phyloP scores from a whole-genome alignment of 2,329 filamentous ascomycete genomes.

The Neurospora crassa region DNA sequence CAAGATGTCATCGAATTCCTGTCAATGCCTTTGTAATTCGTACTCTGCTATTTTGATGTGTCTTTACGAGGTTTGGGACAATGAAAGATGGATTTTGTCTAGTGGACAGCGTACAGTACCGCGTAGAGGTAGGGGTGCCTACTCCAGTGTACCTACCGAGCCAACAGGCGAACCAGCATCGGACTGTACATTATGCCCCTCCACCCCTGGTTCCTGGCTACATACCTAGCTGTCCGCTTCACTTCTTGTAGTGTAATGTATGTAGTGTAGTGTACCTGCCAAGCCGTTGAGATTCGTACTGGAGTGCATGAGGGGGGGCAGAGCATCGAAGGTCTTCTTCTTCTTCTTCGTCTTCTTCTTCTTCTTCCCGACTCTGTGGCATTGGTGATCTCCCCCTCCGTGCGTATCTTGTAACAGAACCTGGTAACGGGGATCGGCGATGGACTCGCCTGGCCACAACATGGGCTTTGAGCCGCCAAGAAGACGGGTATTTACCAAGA shows the following conservation, averaged over 20 bases:
- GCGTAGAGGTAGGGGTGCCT: too few relatives aligned
- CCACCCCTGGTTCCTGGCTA: not conserved
- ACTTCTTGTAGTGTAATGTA: not conserved
- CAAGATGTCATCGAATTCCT: too few relatives aligned
- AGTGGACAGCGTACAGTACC: too few relatives aligned
- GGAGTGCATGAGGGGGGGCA: not conserved
- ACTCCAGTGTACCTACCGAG: too few relatives aligned
- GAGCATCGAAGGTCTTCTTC: not conserved
- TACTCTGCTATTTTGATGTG: too few relatives aligned
- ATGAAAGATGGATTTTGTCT: too few relatives aligned
- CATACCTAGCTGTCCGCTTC: not conserved
- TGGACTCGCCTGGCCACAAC: not conserved
- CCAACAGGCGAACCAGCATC: too few relatives aligned
- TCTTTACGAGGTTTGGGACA: too few relatives aligned
- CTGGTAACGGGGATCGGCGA: not conserved
- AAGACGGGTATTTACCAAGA: not conserved
- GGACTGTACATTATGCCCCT: too few relatives aligned
- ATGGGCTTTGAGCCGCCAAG: not conserved
- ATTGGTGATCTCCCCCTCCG: not conserved
- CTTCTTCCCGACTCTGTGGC: not conserved
- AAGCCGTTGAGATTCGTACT: not conserved
- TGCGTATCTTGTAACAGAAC: not conserved
- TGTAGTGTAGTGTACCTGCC: not conserved
- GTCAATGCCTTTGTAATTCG: too few relatives aligned
- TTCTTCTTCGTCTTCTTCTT: too few relatives aligned